Evolutionary conservation across 2,329 filamentous ascomycete species (phyloP).

Genomic region (Teratosphaeria zuluensis): DNA sequence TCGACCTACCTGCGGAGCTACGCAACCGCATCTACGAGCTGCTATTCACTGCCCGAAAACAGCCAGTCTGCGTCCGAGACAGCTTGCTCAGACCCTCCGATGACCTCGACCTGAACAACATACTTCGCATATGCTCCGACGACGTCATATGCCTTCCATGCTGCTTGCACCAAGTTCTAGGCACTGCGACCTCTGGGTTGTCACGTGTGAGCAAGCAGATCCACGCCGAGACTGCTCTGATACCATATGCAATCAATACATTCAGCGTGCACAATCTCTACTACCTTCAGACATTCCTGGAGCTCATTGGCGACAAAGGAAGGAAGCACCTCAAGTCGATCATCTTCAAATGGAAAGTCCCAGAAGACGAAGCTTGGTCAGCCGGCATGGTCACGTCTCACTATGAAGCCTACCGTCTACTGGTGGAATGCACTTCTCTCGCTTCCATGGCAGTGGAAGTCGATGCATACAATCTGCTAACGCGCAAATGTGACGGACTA

Average conservation of each 20-base stretch:
- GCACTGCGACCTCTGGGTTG: background rate
- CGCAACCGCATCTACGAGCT: constrained; percentile 8
- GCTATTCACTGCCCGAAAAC: background rate
- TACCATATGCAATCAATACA: constrained; percentile 1
- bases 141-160: background rate
- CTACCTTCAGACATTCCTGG: background rate
- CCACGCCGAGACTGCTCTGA: background rate
- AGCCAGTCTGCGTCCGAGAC: background rate
- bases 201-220: background rate
- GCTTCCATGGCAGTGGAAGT: background rate
- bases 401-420: background rate
- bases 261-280: constrained; percentile 3
- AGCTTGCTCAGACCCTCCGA: background rate
- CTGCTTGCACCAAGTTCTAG: background rate
- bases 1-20: constrained; percentile 8
- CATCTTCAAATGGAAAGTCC: background rate
- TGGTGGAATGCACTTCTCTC: background rate
- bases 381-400: background rate
- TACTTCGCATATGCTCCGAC: background rate
- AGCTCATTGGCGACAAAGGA: background rate
- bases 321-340: background rate
- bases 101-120: background rate
- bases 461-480: background rate
- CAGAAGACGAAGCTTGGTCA: background rate
- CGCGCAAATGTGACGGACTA: background rate